Evolutionary conservation across 345 rosid genomes (phyloP), one percentile per base, ranked within the genome.

Genomic region (Dipteronia sinensis): DNA sequence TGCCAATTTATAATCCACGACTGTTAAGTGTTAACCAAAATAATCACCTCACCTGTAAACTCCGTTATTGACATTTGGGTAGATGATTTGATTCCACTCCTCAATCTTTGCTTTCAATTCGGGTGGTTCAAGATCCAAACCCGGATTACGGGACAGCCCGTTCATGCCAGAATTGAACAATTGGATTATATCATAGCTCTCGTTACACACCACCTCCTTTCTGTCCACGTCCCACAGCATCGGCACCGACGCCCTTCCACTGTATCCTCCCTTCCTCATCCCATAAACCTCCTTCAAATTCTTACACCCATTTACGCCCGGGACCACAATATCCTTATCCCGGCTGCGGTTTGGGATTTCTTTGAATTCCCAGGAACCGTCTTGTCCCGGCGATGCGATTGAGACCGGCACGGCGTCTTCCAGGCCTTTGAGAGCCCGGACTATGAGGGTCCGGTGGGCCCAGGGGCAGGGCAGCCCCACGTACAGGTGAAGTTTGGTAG

Each of bases 381-480:
- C 98, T 71, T 83, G 83, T 3, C 96, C 94, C 0, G 98, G 94
- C 0, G 85, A 79, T 0, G 97, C 94, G n/a, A 95, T 58, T 3
- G 99, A 92, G 55, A 93, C 86, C 0, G 93, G 80, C 15, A 95
- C 81, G 38, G 83, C 86, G 23, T 90, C 90, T 64, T 95, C 91
- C 31, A 92, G 88, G 51, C 98, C 95, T 77, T 95, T 92, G 56
- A 95, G 92, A 16, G 93, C 96, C 29, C 92, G 89, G 15, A 92
- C 97, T 13, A 95, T 78, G 61, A 93, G 87, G 62, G 99, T 78
- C 17, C 98, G 85, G 83, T 95, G 99, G 64, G 99, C 99, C 98
- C 98, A 95, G 0, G 98, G 98, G 75, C 99, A 95, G 7, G 98
- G 98, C 7, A 95, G 89, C 75, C 94, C 98, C 3, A 89, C 96